Percentiles rank a stretch among this genome's conserved stretches.
Conservation (phyloP, 441 rosid species). For the Raphanus hybrid region DNA sequence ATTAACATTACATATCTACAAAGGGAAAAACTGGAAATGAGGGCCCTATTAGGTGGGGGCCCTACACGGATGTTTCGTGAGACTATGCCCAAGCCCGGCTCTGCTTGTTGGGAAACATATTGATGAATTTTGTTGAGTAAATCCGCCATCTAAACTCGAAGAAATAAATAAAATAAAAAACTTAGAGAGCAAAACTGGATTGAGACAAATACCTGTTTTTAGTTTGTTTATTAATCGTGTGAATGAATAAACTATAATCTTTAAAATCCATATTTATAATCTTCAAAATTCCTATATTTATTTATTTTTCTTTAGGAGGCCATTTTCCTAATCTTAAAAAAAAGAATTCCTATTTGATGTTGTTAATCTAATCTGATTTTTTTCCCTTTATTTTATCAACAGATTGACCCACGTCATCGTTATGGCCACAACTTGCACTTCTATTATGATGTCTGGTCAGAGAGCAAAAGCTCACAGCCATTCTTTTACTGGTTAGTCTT, state of each 20-base stretch:
- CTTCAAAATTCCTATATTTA: not conserved
- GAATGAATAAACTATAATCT: not conserved
- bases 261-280: not conserved
- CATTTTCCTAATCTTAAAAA: no score
- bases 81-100: not conserved
- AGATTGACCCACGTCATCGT: constrained; percentile 71
- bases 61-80: no score
- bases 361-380: not conserved
- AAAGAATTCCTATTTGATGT: not conserved
- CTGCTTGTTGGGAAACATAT: not conserved
- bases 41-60: no score
- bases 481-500: constrained; percentile 59
- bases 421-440: constrained; percentile 63
- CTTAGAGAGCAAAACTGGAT: not conserved
- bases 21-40: no score
- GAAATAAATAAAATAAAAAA: not conserved
- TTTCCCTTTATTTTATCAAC: constrained; percentile 5
- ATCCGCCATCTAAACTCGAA: not conserved
- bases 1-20: no score
- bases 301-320: no score
- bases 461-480: constrained; percentile 49
- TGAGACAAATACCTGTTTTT: not conserved
- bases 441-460: constrained; percentile 58
- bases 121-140: not conserved
- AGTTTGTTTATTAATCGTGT: not conserved